phyloP scores from a whole-genome alignment of 768 basidiomycete genomes.

The Pisolithus sp. region DNA sequence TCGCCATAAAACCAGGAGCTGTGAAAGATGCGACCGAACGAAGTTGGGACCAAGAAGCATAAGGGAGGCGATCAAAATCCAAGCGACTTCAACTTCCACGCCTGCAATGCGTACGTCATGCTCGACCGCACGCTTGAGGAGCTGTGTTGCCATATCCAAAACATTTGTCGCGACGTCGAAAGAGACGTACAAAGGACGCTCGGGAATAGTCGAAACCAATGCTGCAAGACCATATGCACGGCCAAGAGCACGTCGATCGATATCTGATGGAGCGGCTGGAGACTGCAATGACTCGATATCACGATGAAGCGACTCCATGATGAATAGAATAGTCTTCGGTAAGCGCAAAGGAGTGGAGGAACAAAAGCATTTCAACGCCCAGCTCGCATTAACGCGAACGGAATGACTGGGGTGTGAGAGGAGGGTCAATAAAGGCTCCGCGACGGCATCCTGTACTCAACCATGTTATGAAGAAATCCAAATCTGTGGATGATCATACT shows the following conservation, averaged over 20 bases:
- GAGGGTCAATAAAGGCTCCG: conserved; percentile 79
- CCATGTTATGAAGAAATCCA: background rate
- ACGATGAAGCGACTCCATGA: conserved; percentile 78
- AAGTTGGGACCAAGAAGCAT: conserved; percentile 93
- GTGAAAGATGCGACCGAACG: conserved; percentile 87
- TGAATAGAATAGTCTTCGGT: conserved; percentile 67
- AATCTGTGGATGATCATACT: conserved; percentile 6
- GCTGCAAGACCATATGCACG: conserved; percentile 88
- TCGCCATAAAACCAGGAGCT: conserved; percentile 92
- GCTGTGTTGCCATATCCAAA: conserved; percentile 82
- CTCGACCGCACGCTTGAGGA: conserved; percentile 87
- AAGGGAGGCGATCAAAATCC: conserved; percentile 85
- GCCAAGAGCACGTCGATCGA: conserved; percentile 68
- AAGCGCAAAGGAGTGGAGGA: conserved; percentile 81
- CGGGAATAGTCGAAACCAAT: conserved; percentile 78
- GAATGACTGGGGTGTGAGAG: conserved; percentile 83
- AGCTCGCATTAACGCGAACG: conserved; percentile 80
- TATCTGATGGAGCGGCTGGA: conserved; percentile 65
- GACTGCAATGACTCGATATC: conserved; percentile 71
- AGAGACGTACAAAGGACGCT: conserved; percentile 88
- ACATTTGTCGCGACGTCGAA: conserved; percentile 90
- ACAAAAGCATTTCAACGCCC: conserved; percentile 88
- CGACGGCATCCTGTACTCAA: conserved; percentile 62
- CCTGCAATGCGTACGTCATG: conserved; percentile 80
- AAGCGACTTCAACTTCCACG: conserved; percentile 87